Conservation (phyloP, 768 basidiomycete species). For the Psilocybe azurescens region DNA sequence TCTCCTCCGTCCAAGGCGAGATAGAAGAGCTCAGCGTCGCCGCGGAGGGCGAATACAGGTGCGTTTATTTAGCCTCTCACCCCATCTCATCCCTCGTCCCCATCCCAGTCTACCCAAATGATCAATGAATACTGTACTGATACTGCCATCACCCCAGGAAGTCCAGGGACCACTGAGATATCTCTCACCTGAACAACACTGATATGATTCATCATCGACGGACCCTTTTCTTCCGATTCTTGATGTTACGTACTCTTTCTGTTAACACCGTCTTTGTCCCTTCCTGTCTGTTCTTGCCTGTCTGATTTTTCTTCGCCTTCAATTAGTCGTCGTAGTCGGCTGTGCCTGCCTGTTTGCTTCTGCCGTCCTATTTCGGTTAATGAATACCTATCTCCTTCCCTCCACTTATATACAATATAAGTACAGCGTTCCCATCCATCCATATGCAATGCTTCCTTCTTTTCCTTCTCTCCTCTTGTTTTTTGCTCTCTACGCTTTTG, state of each 20-base stretch:
- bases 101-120: no score
- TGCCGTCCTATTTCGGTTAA: no score
- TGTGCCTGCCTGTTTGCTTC: neutral
- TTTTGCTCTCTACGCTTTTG: no score
- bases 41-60: conserved; percentile 96
- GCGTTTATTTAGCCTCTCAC: conserved; percentile 9
- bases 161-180: conserved; percentile 86
- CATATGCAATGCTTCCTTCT: no score
- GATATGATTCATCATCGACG: neutral
- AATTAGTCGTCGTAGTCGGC: neutral
- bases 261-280: conserved; percentile 2
- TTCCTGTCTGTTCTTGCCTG: neutral
- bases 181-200: conserved; percentile 36
- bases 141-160: conserved; percentile 53
- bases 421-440: no score
- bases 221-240: neutral
- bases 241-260: neutral
- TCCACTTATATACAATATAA: no score
- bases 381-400: no score
- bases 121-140: neutral
- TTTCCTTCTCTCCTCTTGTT: no score
- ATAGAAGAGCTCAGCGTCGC: conserved; percentile 93
- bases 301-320: no score
- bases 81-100: neutral
- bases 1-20: conserved; percentile 85